Evolutionary conservation across 495 filamentous ascomycete genomes (phyloP).

Genomic region (Podospora anserina): DNA sequence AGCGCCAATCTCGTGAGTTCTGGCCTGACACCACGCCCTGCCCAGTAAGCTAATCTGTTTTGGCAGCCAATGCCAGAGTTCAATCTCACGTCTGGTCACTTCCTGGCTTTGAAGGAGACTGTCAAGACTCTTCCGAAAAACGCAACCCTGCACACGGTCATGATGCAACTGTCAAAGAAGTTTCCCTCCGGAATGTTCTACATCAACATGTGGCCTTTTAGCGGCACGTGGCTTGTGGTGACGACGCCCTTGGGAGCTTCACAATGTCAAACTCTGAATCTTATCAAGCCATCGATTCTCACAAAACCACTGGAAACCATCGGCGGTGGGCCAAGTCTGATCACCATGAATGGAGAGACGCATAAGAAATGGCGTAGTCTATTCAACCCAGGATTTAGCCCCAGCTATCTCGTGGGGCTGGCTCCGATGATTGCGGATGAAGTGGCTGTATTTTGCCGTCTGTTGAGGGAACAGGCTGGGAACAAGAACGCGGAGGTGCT

Average conservation of each 20-base stretch:
- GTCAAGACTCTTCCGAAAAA: no score
- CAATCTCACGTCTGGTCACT: no score
- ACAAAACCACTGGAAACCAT: constrained; percentile 24
- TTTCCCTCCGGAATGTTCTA: constrained; percentile 29
- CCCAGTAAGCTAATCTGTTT: no score
- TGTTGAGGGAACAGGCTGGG: constrained; percentile 29
- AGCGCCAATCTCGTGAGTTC: no score
- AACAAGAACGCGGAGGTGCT: constrained; percentile 31
- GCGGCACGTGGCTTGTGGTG: constrained; percentile 28
- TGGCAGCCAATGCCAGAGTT: no score
- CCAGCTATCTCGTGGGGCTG: constrained; percentile 39
- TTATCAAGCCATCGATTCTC: neutral
- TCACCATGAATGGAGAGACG: constrained; percentile 34
- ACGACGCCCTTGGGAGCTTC: no score
- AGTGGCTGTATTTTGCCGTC: constrained; percentile 32
- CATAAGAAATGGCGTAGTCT: constrained; percentile 43
- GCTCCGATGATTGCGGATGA: constrained; percentile 44
- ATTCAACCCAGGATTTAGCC: constrained; percentile 49
- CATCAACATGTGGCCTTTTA: constrained; percentile 46
- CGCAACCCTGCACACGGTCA: no score
- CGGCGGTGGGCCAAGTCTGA: constrained; percentile 33
- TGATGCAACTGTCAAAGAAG: no score
- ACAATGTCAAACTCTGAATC: no score
- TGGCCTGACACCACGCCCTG: no score
- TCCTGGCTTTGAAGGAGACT: no score